Evolutionary conservation across 2,329 filamentous ascomycete genomes (phyloP), one percentile per base, ranked within the genome.

Genomic region (Claviceps cyperi): DNA sequence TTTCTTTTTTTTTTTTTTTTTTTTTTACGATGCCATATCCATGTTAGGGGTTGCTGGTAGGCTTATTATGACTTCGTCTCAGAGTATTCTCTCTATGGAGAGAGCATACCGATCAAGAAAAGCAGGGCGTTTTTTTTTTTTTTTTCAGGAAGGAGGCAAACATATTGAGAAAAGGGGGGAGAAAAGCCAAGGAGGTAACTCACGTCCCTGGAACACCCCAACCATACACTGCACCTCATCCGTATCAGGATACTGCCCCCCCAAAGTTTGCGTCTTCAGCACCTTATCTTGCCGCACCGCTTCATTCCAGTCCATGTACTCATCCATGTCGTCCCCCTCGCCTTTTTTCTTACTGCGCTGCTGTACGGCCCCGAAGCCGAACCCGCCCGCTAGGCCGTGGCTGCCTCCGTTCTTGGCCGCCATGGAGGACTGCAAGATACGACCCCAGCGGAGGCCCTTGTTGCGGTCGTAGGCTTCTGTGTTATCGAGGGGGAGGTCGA

Each of bases 181-280:
- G 24, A 28, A 32, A 32, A 32, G 28, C 3, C 9, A 32, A 11
- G 9, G 3, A 11, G 28, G 28, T 11, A n/a, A 72, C 80, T 58
- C 66, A 91, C 87, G 79, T 48, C 83, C 83, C 62, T 84, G 79
- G 63, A 97, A 96, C n/a, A 89, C 84, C 28, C 88, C 92, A 47
- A 96, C 76, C 81, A 96, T 94, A 69, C 94, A 94, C 56, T 87
- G 83, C 21, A 84, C 83, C 55, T 83, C 78, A 55, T 82, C 80
- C 2, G 80, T 72, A 40, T 80, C 76, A 13, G 82, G 74, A 53
- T 87, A 82, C 64, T 91, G 83, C 0, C 92, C 92, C 44, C 89
- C 90, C 21, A 95, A 73, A 0, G 89, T 94, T 70, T 94, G 88
- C 52, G 80, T 84, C 47, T 80, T 75, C 62, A 96, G 69, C 4